Percentiles rank a stretch among this genome's conserved stretches.
These are phyloP conservation scores for Fusarium buharicum DNA, from an alignment of 2,329 filamentous ascomycete species.

Conservation along the genomic window DNA sequence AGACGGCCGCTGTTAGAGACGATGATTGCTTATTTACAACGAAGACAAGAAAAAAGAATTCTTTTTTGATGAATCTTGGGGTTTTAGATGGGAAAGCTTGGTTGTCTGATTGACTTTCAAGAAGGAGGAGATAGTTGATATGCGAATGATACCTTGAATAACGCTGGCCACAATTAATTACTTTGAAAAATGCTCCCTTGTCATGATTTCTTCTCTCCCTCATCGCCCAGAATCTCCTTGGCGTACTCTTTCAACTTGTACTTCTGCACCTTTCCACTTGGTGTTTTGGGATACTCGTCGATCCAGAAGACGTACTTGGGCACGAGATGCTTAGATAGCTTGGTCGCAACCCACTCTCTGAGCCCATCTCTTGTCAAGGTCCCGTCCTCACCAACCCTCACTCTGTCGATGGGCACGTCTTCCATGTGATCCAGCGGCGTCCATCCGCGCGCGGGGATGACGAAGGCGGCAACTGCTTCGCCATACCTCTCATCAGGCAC, in stretches of 20 bases:
- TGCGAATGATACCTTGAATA: slow-evolving; percentile 38
- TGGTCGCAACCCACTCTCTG: slow-evolving; percentile 75
- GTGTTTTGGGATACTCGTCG: slow-evolving; percentile 89
- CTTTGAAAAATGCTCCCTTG: neutral
- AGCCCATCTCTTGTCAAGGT: slow-evolving; percentile 68
- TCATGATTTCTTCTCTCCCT: slow-evolving; percentile 9
- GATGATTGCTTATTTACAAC: slow-evolving; percentile 36
- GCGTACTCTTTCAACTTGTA: slow-evolving; percentile 81
- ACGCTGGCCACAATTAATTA: slow-evolving; percentile 25
- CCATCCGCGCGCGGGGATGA: slow-evolving; percentile 63
- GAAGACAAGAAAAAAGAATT: slow-evolving; percentile 41
- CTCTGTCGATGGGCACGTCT: slow-evolving; percentile 35
- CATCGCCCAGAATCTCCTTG: slow-evolving; percentile 48
- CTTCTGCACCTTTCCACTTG: slow-evolving; percentile 97
- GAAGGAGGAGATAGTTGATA: slow-evolving; percentile 6
- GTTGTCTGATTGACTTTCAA: slow-evolving; percentile 18
- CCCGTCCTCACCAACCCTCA: slow-evolving; percentile 32
- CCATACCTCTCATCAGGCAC: slow-evolving; percentile 85
- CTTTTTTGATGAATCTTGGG: slow-evolving; percentile 28
- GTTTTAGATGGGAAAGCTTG: slow-evolving; percentile 26
- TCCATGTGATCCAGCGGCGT: slow-evolving; percentile 36
- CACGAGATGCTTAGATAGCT: slow-evolving; percentile 78
- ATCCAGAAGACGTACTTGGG: slow-evolving; percentile 93
- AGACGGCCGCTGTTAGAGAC: slow-evolving; percentile 39
- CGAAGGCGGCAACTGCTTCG: slow-evolving; percentile 86